These are phyloP conservation scores for Cenococcum geophilum DNA, from an alignment of 495 filamentous ascomycete species.

Conservation along the genomic window DNA sequence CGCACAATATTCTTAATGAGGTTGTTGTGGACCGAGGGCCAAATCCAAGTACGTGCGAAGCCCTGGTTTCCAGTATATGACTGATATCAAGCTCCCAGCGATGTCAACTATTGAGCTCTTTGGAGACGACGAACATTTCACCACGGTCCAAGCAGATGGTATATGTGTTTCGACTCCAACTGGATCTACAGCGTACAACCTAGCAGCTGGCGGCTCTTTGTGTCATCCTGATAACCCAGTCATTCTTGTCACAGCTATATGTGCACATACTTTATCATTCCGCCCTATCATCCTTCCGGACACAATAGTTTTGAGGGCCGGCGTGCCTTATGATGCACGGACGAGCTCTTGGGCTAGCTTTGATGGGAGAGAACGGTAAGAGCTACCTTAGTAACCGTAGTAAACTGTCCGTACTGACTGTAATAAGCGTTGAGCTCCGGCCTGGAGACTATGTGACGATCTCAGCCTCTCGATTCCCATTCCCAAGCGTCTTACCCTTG, in stretches of 20 bases:
- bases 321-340: conserved; percentile 86
- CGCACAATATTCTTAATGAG: conserved; percentile 88
- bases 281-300: conserved; percentile 92
- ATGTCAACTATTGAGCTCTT: conserved; percentile 88
- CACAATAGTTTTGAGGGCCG: conserved; percentile 83
- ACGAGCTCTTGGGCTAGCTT: conserved; percentile 94
- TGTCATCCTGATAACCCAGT: conserved; percentile 97
- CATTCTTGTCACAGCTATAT: conserved; percentile 91
- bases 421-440: conserved; percentile 61
- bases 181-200: conserved; percentile 93
- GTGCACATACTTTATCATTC: conserved; percentile 93
- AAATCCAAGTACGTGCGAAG: conserved; percentile 62
- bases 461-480: conserved; percentile 84
- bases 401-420: not conserved
- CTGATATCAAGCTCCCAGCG: conserved; percentile 44
- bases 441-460: conserved; percentile 96
- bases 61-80: conserved; percentile 8
- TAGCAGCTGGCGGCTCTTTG: conserved; percentile 89
- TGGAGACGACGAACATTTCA: conserved; percentile 93
- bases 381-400: not conserved
- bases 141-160: conserved; percentile 78
- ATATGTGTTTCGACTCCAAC: conserved; percentile 88
- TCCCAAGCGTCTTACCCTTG: conserved; percentile 76
- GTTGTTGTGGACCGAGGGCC: conserved; percentile 86
- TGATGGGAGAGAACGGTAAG: conserved; percentile 66